Evolutionary conservation across 768 basidiomycete species (phyloP), one percentile per base, ranked within the genome.

Genomic region (Baorangia bicolor): DNA sequence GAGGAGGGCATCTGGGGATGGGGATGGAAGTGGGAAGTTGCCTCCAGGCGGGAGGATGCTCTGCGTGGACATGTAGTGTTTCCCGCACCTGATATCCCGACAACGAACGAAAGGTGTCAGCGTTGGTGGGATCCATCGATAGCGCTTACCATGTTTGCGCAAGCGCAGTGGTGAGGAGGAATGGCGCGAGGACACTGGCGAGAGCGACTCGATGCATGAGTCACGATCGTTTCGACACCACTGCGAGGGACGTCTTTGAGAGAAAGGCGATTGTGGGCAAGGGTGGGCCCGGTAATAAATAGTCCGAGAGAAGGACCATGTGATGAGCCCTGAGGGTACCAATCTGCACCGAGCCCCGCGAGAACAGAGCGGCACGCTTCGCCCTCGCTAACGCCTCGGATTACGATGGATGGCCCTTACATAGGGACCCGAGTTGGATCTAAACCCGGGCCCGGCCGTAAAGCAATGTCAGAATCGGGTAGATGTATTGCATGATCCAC

Each of bases 31-130:
- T 2, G 74, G 75, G 55, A 83, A 83, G 58, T 76, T 73, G 30
- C 82, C 81, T 34, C 82, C 83, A 37, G 83, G 82, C 8, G 74
- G 68, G 8, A 74, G 70, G 28, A 78, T 51, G 16, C 74, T 74
- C 34, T 74, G 70, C 1, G 71, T 70, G 4, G 75, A 63, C 75
- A 75, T 78, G 61, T 85, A 85, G 50, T 82, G 73, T 59, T 85
- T 85, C 28, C 77, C 78, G 59, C 83, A 84, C 83, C 82, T 84
- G 47, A 33, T 20, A 11, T 20, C 12, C 38, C 21, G 21, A 42
- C 38, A 3, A 37, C 14, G 8, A 41, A 16, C 16, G 5, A 34
- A 9, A 9, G 16, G 2, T 12, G 27, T 61, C 41, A 54, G 10
- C 10, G 39, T 11, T n/a, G 20, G 10, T 38, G 21, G 40, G 39